Conservation (phyloP, 2,329 filamentous ascomycete genomes). For the Rugonectria rugulosa region DNA sequence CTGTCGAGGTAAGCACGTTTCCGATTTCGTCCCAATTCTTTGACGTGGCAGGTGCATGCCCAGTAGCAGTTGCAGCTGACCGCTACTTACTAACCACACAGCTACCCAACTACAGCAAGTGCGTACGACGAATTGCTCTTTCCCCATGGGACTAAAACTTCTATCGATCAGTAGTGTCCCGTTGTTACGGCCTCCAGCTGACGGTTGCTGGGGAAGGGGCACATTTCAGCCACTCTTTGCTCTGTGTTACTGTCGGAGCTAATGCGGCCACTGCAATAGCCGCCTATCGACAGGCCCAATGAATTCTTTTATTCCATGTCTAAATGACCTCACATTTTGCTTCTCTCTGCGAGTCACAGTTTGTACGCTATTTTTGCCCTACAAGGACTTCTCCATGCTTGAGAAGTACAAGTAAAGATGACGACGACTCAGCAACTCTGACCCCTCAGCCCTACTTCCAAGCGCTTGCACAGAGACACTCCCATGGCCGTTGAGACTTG, state of each 20-base stretch:
- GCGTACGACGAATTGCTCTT: no score
- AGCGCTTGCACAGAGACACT: neutral
- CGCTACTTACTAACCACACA: no score
- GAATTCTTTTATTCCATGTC: neutral
- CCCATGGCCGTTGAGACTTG: neutral
- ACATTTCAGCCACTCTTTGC: conserved; percentile 12
- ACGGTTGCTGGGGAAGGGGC: conserved; percentile 1
- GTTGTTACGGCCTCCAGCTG: neutral
- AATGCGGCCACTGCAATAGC: conserved; percentile 4
- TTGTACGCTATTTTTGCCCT: neutral
- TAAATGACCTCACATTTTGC: conserved; percentile 6
- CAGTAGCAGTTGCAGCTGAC: conserved; percentile 2
- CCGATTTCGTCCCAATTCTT: conserved; percentile 12
- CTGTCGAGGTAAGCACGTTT: no score
- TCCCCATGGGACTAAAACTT: no score
- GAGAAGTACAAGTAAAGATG: no score
- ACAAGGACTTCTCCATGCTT: neutral
- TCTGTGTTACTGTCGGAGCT: conserved; percentile 2
- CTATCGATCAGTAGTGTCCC: neutral
- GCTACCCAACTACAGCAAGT: no score
- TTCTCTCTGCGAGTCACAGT: neutral
- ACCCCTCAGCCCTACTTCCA: neutral
- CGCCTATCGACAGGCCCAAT: conserved; percentile 5
- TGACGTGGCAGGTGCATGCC: conserved; percentile 26
- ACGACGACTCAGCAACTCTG: neutral